Evolutionary conservation across 306 rosid species (phyloP).

Genomic region (Rubus idaeus): DNA sequence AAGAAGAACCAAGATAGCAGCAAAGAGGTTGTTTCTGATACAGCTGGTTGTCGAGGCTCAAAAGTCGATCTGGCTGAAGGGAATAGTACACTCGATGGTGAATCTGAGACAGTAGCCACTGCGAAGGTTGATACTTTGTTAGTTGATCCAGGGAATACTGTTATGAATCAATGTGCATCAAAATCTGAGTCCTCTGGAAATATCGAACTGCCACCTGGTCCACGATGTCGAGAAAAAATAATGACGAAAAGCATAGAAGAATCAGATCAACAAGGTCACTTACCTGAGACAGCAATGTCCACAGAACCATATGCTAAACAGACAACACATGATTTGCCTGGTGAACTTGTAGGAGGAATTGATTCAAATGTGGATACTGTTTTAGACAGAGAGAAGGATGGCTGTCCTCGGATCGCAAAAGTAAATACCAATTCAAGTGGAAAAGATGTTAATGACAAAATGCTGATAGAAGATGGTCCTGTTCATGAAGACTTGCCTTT

Average conservation of each 20-base stretch:
- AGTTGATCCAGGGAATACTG: slow-evolving; percentile 35
- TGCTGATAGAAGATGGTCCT: slow-evolving; percentile 28
- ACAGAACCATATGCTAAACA: slow-evolving; percentile 36
- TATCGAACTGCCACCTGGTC: slow-evolving; percentile 26
- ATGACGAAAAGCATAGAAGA: slow-evolving; percentile 28
- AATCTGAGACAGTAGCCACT: slow-evolving; percentile 38
- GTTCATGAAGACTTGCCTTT: slow-evolving; percentile 30
- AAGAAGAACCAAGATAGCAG: slow-evolving; percentile 36
- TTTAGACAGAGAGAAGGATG: slow-evolving; percentile 32
- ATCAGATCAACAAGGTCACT: slow-evolving; percentile 34
- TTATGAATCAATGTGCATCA: slow-evolving; percentile 34
- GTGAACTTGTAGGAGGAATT: slow-evolving; percentile 27
- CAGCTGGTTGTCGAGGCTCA: slow-evolving; percentile 37
- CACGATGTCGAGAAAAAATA: slow-evolving; percentile 31
- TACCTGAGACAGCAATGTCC: slow-evolving; percentile 31
- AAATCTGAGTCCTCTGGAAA: slow-evolving; percentile 32
- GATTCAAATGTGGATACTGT: slow-evolving; percentile 33
- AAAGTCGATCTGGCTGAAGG: slow-evolving; percentile 35
- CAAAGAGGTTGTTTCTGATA: slow-evolving; percentile 41
- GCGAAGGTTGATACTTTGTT: slow-evolving; percentile 36
- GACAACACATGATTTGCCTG: slow-evolving; percentile 27
- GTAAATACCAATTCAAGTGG: slow-evolving; percentile 26
- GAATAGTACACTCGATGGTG: slow-evolving; percentile 37
- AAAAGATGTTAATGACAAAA: slow-evolving; percentile 30
- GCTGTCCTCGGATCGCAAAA: slow-evolving; percentile 34